Evolutionary conservation across 176 grass and related monocot species (phyloP), one percentile per base, ranked within the genome.

Genomic region (Ampelocalamus luodianensis): DNA sequence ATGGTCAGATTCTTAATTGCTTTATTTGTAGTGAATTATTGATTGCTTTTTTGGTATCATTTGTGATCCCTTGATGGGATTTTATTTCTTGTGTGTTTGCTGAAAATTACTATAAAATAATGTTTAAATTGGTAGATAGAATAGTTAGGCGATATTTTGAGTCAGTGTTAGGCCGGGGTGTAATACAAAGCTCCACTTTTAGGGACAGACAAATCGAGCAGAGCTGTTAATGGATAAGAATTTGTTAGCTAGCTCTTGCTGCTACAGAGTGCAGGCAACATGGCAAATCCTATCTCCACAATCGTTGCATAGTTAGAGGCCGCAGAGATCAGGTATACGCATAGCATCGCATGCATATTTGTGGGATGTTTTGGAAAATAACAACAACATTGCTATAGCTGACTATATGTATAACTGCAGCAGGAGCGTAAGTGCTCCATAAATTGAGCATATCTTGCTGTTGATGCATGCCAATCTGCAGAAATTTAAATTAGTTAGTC

Each of bases 231-330:
- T 8, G 13, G 27, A 66, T 36, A 46, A 34, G 42, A 79, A 48
- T 20, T 6, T 17, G 51, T 9, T 29, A 43, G 20, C 45, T 23
- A 23, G n/a, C n/a, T 64, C 59, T 63, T 46, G 17, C 17, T 55
- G 74, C 17, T 38, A n/a, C 13, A 18, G 14, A 17, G 54, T 24
- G 51, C 66, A 61, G 14, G 49, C 48, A 50, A 16, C 48, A 16
- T 73, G 39, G 1, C 68, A 83, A 32, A 61, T 83, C 80, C 37
- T 83, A 72, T 72, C 80, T 72, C 68, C 66, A 56, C 34, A 3
- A 15, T 22, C 59, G 43, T 22, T 49, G 77, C 60, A 65, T 79
- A 43, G 39, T 65, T 11, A 37, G n/a, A 82, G 20, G 46, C 46
- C 46, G 46, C 46, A 49, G 3, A 49, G 3, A 49, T 49, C 13